Base-by-base conservation (phyloP, 2,329 filamentous ascomycete species). In the Alternaria novae-zelandiae region DNA sequence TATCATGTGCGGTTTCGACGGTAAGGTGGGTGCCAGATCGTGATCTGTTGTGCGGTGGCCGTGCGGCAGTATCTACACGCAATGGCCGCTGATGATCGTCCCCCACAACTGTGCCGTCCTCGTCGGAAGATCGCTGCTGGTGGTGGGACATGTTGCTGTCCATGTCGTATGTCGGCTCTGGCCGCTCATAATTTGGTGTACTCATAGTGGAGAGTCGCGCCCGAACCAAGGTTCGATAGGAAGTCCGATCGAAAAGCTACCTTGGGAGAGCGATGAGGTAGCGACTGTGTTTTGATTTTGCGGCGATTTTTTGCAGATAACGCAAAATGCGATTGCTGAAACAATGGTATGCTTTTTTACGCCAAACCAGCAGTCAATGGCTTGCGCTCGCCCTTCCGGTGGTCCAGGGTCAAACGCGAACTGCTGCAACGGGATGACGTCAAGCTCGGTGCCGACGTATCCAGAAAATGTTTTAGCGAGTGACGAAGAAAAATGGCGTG, bases 1-100 rank as follows among this genome's bases (percentile, higher is more conserved):
- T 56, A 15, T 74, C 70, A 32, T 82, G 77, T 59, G 80, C 82
- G 5, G 83, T 85, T 17, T 85, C 79, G 21, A 86, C 81, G 9
- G 82, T 83, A 44, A 88, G 77, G 62, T 84, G 83, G 46, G 82
- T 83, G 56, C 76, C 74, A 49, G 82, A 69, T 8, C 74, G 72
- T 26, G 72, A 64, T 49, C 73, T 56, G 44, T 61, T 61, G 32
- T 66, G 47, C 7, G 43, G 53, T 47, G 67, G 47, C 50, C 51
- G 45, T 68, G 56, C 23, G 54, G 59, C 41, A 61, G 64, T 43
- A 55, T 64, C 25, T 66, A 64, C 17, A 30, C 75, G 69, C 21
- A 51, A 32, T 17, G 47, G 55, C 11, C 76, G 73, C n/a, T 71
- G 70, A 61, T 72, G 74, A 25, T 75, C 46, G 26, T 81, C 79